Base-by-base conservation (phyloP, 2,329 filamentous ascomycete genomes). In the Penicillium sp. region DNA sequence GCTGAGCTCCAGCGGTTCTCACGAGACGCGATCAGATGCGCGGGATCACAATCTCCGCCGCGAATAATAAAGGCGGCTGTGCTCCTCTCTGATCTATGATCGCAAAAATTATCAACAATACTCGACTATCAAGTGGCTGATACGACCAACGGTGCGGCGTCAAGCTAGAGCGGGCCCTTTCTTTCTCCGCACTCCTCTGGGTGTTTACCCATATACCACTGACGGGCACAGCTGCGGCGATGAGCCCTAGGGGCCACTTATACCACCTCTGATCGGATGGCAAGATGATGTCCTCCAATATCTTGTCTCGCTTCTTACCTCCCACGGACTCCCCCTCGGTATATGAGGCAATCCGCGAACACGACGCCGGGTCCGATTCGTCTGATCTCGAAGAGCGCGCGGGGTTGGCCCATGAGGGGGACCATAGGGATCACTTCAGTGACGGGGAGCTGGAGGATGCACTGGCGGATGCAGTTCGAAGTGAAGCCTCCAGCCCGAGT, bases 401-500 rank as follows among this genome's bases (percentile, higher is more conserved):
- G 49, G 83, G 79, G 17, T 77, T 84, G 75, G 79, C 79, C 51
- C 75, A 82, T 56, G 83, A 83, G 63, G 82, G 83, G 66, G 81
- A 81, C 65, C 72, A 81, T 15, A 78, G 77, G 49, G 81, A 80
- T 49, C 78, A 78, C 42, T 87, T 85, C 68, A 83, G 83, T 65
- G 83, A 86, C 54, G 81, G 85, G 49, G 84, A 87, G 69, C 80
- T 88, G 28, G 84, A 87, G 61, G 81, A 84, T 54, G 79, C 86
- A 53, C 77, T 87, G 26, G 83, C 81, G 42, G 81, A 87, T 68
- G 81, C 79, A 19, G 76, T 78, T 17, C 78, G 79, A 26, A 85
- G 82, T 66, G 80, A 83, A 24, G 77, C 80, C 63, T 80, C 77
- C 35, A 79, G 76, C 50, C 80, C 79, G 53, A 82, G 78, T 61